Base-by-base conservation (phyloP, 352 stramenopile species). In the Globisporangium emineosum region DNA sequence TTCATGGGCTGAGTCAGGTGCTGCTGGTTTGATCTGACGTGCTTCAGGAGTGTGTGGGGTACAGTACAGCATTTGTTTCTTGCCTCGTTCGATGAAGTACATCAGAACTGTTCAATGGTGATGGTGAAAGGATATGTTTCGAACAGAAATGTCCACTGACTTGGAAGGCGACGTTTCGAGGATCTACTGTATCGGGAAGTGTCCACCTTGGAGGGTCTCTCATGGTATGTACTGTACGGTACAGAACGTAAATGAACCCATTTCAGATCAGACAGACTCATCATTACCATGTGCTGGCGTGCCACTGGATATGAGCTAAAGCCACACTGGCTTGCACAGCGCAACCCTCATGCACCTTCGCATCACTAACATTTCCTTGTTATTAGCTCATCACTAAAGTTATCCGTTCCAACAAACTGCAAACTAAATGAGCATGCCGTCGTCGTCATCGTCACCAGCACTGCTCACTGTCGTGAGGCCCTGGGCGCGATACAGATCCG, bases 341-440 rank as follows among this genome's bases (percentile, higher is more conserved):
- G 13, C 13, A 19, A 19, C 13, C 15, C 2, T 43, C 35, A 9
- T 7, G 40, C n/a, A n/a, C n/a, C n/a, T 4, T 5, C 17, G 19
- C 23, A 21, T 13, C 40, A 47, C 21, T 47, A 47, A 13, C 40
- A 10, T 12, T 5, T 23, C 37, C 40, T 47, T 47, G 40, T 21
- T 45, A 47, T 13, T 43, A 43, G 40, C 4, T 21, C 17, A 7
- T 47, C 40, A 23, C 7, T 47, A 1, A 23, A 23, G 6, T 4
- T 32, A 25, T 42, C 52, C 25, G 54, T 71, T 66, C 40, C 25
- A 55, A 58, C 21, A 71, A 13, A 25, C 53, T 37, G n/a, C 60
- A 21, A 56, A n/a, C 66, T 90, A 93, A 65, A 93, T 90, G 40
- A 93, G 77, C 76, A 91, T 88, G 64, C 90, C 81, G 35, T 87